These are phyloP conservation scores for Colletotrichum chrysophilum DNA, from an alignment of 2,329 filamentous ascomycete species.

Conservation along the genomic window DNA sequence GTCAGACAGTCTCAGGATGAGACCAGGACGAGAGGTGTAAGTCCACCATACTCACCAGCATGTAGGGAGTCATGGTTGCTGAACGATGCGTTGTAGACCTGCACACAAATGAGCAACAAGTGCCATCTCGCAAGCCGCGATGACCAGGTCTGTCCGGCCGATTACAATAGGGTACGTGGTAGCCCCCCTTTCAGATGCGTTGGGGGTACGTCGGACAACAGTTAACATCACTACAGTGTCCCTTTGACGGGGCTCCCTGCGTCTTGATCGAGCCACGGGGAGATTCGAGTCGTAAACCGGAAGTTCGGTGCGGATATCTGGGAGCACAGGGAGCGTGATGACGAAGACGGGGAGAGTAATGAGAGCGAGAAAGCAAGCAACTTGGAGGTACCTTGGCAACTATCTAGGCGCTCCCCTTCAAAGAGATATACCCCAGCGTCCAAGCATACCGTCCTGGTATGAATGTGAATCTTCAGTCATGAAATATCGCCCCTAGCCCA, in stretches of 20 bases:
- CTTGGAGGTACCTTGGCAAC: conserved; percentile 12
- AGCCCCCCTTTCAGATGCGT: not conserved
- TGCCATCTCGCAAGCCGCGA: conserved; percentile 2
- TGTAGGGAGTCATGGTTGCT: not conserved
- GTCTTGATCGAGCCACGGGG: conserved; percentile 16
- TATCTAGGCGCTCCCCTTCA: not conserved
- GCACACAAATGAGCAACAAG: conserved; percentile 18
- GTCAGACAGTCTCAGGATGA: conserved; percentile 8
- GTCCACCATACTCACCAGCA: not conserved
- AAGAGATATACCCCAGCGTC: not conserved
- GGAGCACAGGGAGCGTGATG: not conserved
- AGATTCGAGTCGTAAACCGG: conserved; percentile 10
- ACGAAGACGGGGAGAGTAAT: not conserved
- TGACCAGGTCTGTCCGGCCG: conserved; percentile 13
- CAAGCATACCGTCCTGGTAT: conserved; percentile 13
- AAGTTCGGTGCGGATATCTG: conserved; percentile 13
- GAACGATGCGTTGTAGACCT: not conserved
- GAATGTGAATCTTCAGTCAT: conserved; percentile 21
- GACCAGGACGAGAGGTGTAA: conserved; percentile 9
- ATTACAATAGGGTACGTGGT: conserved; percentile 12
- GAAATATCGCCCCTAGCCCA: not conserved
- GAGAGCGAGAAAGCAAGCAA: conserved; percentile 16
- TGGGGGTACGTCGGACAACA: not conserved
- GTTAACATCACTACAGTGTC: conserved; percentile 6
- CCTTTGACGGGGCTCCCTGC: conserved; percentile 9